phyloP scores from a whole-genome alignment of 345 rosid genomes.

The Jatropha curcas region DNA sequence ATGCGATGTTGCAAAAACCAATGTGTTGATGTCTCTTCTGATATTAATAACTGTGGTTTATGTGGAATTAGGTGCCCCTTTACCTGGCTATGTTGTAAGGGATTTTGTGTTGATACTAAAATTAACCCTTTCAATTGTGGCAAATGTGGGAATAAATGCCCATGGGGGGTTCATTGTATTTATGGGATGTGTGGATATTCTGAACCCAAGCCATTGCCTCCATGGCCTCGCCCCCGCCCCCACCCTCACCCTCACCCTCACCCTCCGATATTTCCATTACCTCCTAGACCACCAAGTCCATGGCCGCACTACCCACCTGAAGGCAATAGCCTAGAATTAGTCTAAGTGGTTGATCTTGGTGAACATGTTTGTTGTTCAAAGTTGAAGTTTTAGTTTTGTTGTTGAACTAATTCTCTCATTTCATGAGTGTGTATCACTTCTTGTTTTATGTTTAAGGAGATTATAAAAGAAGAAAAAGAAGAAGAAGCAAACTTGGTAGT shows the following conservation, averaged over 20 bases:
- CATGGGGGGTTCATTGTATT: constrained; percentile 28
- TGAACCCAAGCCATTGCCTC: constrained; percentile 11
- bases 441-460: neutral
- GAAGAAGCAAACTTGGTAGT: neutral
- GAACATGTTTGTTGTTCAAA: too few relatives aligned
- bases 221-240: neutral
- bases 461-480: too few relatives aligned
- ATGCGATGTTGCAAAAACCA: constrained; percentile 50
- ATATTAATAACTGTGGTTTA: constrained; percentile 46
- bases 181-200: constrained; percentile 68
- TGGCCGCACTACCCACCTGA: constrained; percentile 14
- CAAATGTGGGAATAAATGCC: constrained; percentile 47
- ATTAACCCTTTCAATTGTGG: constrained; percentile 43
- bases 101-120: constrained; percentile 42
- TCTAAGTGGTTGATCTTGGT: neutral
- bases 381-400: neutral
- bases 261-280: constrained; percentile 13
- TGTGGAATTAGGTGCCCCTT: constrained; percentile 47
- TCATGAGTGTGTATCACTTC: neutral
- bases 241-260: constrained; percentile 16
- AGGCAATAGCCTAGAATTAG: neutral
- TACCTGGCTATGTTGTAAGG: constrained; percentile 50
- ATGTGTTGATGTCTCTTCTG: constrained; percentile 48
- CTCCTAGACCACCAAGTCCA: constrained; percentile 12
- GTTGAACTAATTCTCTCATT: neutral